Evolutionary conservation across 176 grass and related monocot genomes (phyloP).

Genomic region (Typha latifolia): DNA sequence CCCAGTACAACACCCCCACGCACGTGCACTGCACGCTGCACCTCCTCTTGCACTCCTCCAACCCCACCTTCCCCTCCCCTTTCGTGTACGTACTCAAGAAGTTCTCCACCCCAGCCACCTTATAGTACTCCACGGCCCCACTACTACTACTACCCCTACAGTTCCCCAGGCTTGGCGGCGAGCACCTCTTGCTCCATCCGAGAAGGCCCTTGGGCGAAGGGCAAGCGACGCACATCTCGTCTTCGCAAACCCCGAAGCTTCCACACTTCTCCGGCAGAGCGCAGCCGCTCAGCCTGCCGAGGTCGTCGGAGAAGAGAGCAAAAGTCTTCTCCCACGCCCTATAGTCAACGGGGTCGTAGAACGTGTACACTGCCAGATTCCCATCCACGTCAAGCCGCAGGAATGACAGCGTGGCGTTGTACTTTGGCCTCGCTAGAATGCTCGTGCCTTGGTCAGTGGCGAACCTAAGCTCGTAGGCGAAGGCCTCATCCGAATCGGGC

Average conservation of each 20-base stretch:
- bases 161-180: background rate
- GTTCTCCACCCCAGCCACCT: slow-evolving; percentile 21
- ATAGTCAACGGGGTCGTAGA: slow-evolving; percentile 35
- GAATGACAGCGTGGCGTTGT: slow-evolving; percentile 33
- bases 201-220: slow-evolving; percentile 20
- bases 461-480: slow-evolving; percentile 22
- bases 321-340: slow-evolving; percentile 29
- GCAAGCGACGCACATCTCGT: slow-evolving; percentile 30
- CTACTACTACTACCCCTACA: background rate
- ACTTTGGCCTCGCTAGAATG: slow-evolving; percentile 22
- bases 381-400: slow-evolving; percentile 30
- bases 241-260: slow-evolving; percentile 19
- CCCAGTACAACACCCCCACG: slow-evolving; percentile 16
- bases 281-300: slow-evolving; percentile 18
- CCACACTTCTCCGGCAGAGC: slow-evolving; percentile 19
- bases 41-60: slow-evolving; percentile 26
- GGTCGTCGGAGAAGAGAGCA: slow-evolving; percentile 27
- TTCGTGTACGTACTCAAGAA: slow-evolving; percentile 14
- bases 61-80: slow-evolving; percentile 12
- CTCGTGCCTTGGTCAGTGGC: slow-evolving; percentile 4
- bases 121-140: slow-evolving; percentile 13
- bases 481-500: slow-evolving; percentile 25
- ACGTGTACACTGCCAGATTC: slow-evolving; percentile 32
- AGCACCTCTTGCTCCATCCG: slow-evolving; percentile 19
- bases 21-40: slow-evolving; percentile 20